Conservation (phyloP, 1,284 basidiomycete genomes). For the Fomitopsis palustris region DNA sequence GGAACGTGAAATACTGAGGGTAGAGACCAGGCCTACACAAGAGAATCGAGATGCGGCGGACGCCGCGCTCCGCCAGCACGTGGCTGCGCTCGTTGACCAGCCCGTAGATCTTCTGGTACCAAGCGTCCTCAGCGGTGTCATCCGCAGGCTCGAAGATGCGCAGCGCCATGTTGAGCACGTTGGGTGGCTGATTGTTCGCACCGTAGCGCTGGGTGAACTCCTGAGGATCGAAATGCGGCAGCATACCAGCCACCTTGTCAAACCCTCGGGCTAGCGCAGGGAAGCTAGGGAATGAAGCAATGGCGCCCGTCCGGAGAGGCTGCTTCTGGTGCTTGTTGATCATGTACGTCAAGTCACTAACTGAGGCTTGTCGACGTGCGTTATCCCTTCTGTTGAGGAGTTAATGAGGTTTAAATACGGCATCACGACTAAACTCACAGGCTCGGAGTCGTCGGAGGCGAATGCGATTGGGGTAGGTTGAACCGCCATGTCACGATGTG, state of each 20-base stretch:
- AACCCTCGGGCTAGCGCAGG: conserved; percentile 73
- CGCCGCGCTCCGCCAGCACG: conserved; percentile 70
- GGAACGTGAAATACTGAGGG: conserved; percentile 93
- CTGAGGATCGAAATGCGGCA: conserved; percentile 67
- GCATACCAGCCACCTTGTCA: conserved; percentile 60
- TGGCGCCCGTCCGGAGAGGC: conserved; percentile 84
- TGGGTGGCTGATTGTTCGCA: conserved; percentile 69
- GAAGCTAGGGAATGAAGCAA: conserved; percentile 85
- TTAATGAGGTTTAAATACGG: conserved; percentile 15
- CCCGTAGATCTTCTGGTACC: conserved; percentile 72
- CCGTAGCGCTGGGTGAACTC: conserved; percentile 80
- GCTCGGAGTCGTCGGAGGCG: conserved; percentile 82
- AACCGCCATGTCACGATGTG: conserved; percentile 90
- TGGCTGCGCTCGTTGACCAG: conserved; percentile 73
- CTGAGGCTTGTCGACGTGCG: conserved; percentile 72
- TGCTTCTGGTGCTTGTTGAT: conserved; percentile 82
- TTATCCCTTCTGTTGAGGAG: conserved; percentile 31
- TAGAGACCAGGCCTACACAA: conserved; percentile 92
- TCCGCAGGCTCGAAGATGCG: conserved; percentile 79
- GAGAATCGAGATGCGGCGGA: conserved; percentile 90
- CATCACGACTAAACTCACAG: conserved; percentile 48
- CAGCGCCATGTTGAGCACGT: conserved; percentile 92
- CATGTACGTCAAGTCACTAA: conserved; percentile 91
- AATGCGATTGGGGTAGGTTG: conserved; percentile 83
- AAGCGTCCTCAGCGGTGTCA: conserved; percentile 75